Percentiles rank a stretch among this genome's conserved stretches.
Conservation (phyloP, 495 filamentous ascomycete genomes). For the Aspergillus egyptiacus region DNA sequence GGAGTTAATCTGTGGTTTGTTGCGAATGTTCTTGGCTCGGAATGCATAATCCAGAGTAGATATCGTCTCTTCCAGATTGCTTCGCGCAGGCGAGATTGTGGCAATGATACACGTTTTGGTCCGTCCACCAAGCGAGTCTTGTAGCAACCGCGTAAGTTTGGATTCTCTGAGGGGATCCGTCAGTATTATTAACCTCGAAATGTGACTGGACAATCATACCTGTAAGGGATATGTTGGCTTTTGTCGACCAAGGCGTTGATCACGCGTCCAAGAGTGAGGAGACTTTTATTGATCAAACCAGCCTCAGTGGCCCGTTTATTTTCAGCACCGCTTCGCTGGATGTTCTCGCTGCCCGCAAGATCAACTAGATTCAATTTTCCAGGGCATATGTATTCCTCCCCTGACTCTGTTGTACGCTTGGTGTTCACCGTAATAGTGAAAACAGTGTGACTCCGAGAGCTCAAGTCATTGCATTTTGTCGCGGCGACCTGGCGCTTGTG, state of each 20-base stretch:
- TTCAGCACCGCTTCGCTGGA: constrained; percentile 91
- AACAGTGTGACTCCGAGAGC: constrained; percentile 90
- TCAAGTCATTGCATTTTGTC: constrained; percentile 97
- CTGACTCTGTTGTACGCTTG: constrained; percentile 72
- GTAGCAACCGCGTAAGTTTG: constrained; percentile 87
- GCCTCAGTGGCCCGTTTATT: constrained; percentile 96
- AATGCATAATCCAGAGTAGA: constrained; percentile 97
- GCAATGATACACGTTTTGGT: constrained; percentile 99
- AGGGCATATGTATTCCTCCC: constrained; percentile 85
- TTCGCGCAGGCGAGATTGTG: constrained; percentile 87
- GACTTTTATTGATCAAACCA: constrained; percentile 94
- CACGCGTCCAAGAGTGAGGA: constrained; percentile 89
- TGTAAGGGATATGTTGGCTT: constrained; percentile 85
- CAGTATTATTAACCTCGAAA: neutral
- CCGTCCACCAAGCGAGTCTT: constrained; percentile 90
- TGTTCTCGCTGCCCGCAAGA: constrained; percentile 94
- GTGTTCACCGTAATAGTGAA: constrained; percentile 90
- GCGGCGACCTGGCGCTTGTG: constrained; percentile 92
- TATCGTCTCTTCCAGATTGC: constrained; percentile 94
- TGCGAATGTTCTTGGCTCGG: constrained; percentile 94
- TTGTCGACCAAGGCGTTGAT: constrained; percentile 97
- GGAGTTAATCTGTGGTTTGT: constrained; percentile 93
- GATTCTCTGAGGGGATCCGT: constrained; percentile 60
- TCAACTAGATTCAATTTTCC: constrained; percentile 96
- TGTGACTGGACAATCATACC: constrained; percentile 18